phyloP scores from a whole-genome alignment of 768 basidiomycete genomes.

The Mycena pura region DNA sequence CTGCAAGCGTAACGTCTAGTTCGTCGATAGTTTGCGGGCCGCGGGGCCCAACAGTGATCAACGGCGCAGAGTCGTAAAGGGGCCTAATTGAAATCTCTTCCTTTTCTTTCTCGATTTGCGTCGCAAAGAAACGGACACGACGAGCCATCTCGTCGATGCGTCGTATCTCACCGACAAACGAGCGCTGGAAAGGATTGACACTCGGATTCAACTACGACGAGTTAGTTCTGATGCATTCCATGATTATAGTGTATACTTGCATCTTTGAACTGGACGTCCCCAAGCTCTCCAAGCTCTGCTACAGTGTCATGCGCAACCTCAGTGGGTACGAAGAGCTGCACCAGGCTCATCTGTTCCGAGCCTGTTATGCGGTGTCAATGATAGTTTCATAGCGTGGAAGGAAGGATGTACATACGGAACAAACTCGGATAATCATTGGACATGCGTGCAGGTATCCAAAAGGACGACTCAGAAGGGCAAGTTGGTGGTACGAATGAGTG shows the following conservation, averaged over 20 bases:
- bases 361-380: slow-evolving; percentile 52
- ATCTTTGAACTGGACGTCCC: slow-evolving; percentile 97
- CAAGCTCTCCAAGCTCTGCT: slow-evolving; percentile 92
- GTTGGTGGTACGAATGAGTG: no score
- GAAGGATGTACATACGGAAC: slow-evolving; percentile 67
- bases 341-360: slow-evolving; percentile 97
- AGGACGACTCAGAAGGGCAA: no score
- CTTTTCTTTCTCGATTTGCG: slow-evolving; percentile 86
- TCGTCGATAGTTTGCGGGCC: slow-evolving; percentile 95
- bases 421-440: slow-evolving; percentile 82
- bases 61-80: slow-evolving; percentile 83
- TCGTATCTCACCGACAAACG: slow-evolving; percentile 95
- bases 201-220: slow-evolving; percentile 82
- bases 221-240: neutral
- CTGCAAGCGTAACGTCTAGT: slow-evolving; percentile 83
- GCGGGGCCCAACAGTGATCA: slow-evolving; percentile 90
- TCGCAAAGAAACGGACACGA: slow-evolving; percentile 86
- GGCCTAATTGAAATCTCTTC: slow-evolving; percentile 85
- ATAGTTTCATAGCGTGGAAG: slow-evolving; percentile 5
- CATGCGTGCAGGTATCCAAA: slow-evolving; percentile 48
- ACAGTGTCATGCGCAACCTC: slow-evolving; percentile 98
- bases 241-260: slow-evolving; percentile 57
- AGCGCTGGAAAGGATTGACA: slow-evolving; percentile 97
- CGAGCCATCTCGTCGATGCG: slow-evolving; percentile 96
- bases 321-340: slow-evolving; percentile 95